phyloP scores from a whole-genome alignment of 805 yeast species.

The Suhomyces kilbournensis region DNA sequence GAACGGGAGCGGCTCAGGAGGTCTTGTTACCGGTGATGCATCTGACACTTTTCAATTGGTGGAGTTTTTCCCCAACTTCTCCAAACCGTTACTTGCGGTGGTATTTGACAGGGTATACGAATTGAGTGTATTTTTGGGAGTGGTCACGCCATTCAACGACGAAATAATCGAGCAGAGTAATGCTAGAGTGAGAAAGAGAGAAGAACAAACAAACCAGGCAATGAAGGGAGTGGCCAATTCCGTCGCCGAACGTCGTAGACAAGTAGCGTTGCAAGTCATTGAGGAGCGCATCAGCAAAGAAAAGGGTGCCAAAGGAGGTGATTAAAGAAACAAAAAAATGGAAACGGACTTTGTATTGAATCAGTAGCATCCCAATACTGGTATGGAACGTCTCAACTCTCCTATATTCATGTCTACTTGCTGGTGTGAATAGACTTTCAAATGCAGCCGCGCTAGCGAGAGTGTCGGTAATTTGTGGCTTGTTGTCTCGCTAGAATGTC shows the following conservation, averaged over 20 bases:
- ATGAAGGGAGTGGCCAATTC: constrained; percentile 38
- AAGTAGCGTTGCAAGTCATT: constrained; percentile 69
- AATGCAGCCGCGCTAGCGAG: neutral
- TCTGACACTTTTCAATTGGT: constrained; percentile 83
- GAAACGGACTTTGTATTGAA: neutral
- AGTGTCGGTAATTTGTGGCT: neutral
- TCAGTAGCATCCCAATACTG: neutral
- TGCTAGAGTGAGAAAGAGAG: constrained; percentile 64
- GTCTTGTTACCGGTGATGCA: constrained; percentile 71
- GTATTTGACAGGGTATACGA: constrained; percentile 43
- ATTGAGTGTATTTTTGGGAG: constrained; percentile 38
- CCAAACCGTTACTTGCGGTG: constrained; percentile 51
- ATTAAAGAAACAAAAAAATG: neutral
- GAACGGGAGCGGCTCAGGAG: constrained; percentile 10
- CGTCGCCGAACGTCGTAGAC: constrained; percentile 74
- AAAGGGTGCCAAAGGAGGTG: neutral
- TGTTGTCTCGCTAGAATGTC: neutral
- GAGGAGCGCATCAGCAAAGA: constrained; percentile 55
- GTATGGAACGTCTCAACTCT: neutral
- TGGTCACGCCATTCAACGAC: constrained; percentile 62
- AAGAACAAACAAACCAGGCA: constrained; percentile 43
- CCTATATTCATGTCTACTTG: too few relatives aligned
- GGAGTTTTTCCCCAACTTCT: constrained; percentile 74
- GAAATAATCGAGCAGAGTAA: constrained; percentile 73
- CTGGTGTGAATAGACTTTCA: too few relatives aligned